These are phyloP conservation scores for Laetiporus sulphureus DNA, from an alignment of 1,284 basidiomycete species.

Conservation along the genomic window DNA sequence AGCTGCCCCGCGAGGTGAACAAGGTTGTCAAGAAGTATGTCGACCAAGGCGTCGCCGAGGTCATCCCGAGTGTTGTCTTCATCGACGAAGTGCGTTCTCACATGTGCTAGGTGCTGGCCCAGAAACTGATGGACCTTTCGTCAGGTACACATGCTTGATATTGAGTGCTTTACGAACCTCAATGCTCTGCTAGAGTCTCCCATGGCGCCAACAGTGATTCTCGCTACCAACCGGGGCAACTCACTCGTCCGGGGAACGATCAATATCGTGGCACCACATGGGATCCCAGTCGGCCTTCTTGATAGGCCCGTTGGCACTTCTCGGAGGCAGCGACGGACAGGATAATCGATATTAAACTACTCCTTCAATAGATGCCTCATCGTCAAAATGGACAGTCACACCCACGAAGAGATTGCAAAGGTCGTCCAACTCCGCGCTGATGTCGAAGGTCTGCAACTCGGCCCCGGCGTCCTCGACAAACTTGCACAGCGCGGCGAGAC, in stretches of 20 bases:
- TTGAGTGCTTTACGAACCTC: conserved; percentile 98
- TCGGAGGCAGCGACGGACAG: conserved; percentile 4
- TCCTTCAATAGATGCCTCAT: conserved; percentile 75
- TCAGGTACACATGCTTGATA: conserved; percentile 98
- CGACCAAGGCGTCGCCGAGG: conserved; percentile 96
- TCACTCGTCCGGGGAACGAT: conserved; percentile 88
- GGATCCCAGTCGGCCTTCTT: conserved; percentile 89
- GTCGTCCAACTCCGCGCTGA: conserved; percentile 85
- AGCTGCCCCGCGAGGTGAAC: conserved; percentile 93
- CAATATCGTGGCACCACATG: conserved; percentile 90
- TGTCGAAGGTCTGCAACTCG: conserved; percentile 81
- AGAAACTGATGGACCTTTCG: neutral
- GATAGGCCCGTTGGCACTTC: conserved; percentile 68
- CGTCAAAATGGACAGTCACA: conserved; percentile 87
- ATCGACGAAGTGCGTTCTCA: conserved; percentile 82
- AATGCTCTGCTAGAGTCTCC: conserved; percentile 94
- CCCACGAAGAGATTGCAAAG: conserved; percentile 79
- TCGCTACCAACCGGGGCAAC: conserved; percentile 94
- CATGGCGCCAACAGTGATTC: conserved; percentile 95
- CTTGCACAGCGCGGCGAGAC: conserved; percentile 81
- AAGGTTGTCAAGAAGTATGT: conserved; percentile 98
- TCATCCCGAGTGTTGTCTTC: conserved; percentile 96
- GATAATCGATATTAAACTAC: neutral
- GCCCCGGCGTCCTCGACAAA: conserved; percentile 72
- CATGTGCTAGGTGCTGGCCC: neutral